Evolutionary conservation across 2,329 filamentous ascomycete genomes (phyloP).

Genomic region (Colletotrichum horii): DNA sequence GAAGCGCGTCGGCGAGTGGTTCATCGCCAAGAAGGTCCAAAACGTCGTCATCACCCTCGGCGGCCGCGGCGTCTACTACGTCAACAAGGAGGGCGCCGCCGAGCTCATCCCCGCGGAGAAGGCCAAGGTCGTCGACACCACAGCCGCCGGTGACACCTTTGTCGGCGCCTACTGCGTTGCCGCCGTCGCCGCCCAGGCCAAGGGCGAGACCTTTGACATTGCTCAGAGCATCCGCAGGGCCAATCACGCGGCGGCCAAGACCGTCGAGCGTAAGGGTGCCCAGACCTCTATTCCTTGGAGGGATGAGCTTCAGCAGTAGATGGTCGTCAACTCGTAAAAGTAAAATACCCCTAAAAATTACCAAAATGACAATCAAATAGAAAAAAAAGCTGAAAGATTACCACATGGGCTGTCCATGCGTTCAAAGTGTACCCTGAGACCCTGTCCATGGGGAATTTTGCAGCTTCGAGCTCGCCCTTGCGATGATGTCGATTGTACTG

Average conservation of each 20-base stretch:
- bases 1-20: constrained; percentile 57
- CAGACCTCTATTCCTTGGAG: constrained; percentile 50
- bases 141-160: constrained; percentile 93
- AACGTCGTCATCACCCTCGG: constrained; percentile 88
- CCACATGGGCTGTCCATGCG: not conserved
- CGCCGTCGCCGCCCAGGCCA: constrained; percentile 55
- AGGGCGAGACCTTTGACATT: constrained; percentile 50
- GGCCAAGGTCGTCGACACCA: constrained; percentile 86
- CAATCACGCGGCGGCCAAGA: constrained; percentile 45
- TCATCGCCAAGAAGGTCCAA: constrained; percentile 72
- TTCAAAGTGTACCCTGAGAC: not conserved
- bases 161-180: constrained; percentile 85
- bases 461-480: not conserved
- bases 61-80: constrained; percentile 76
- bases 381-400: not conserved
- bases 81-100: constrained; percentile 45
- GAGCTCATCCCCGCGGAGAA: constrained; percentile 68
- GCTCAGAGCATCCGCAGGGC: constrained; percentile 64
- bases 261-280: constrained; percentile 46
- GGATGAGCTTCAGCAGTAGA: constrained; percentile 37
- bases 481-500: not conserved
- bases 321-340: not conserved
- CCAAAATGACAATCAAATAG: not conserved
- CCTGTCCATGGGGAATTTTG: not conserved
- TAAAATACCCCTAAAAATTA: not conserved